Conservation (phyloP, 257 asterid species). For the Lavandula angustifolia region DNA sequence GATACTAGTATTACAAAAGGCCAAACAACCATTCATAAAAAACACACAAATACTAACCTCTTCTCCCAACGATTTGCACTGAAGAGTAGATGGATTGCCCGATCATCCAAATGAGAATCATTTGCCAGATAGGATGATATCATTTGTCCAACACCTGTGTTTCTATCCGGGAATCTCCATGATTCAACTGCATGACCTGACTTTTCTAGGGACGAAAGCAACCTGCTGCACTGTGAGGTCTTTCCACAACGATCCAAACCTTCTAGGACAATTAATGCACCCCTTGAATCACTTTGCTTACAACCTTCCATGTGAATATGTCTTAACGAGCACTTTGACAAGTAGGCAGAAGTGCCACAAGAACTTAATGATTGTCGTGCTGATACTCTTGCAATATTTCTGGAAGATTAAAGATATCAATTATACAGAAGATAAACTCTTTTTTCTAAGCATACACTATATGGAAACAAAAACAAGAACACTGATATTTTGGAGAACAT, state of each 20-base stretch:
- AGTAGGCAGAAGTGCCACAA: constrained; percentile 40
- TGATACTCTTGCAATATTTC: constrained; percentile 41
- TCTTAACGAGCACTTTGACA: constrained; percentile 51
- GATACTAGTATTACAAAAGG: background rate
- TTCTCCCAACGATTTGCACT: constrained; percentile 98
- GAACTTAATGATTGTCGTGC: constrained; percentile 33
- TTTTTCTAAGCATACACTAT: background rate
- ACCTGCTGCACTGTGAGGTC: constrained; percentile 74
- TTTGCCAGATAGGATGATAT: constrained; percentile 86
- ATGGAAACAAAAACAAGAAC: background rate
- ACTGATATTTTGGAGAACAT: background rate
- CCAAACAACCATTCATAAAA: background rate
- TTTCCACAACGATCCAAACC: constrained; percentile 94
- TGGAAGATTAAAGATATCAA: constrained; percentile 18
- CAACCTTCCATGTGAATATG: constrained; percentile 64
- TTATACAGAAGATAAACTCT: background rate
- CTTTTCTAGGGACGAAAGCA: constrained; percentile 58
- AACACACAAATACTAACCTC: constrained; percentile 48
- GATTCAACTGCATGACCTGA: constrained; percentile 74
- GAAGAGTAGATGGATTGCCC: constrained; percentile 85
- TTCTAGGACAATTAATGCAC: constrained; percentile 89
- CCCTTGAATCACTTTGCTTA: constrained; percentile 55
- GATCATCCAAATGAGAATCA: constrained; percentile 81
- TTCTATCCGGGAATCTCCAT: constrained; percentile 97
- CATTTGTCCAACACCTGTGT: constrained; percentile 88